Percentiles rank a stretch among this genome's conserved stretches.
Evolutionary conservation across 2,329 filamentous ascomycete species (phyloP).

Genomic region (Hypoxylon sp.): DNA sequence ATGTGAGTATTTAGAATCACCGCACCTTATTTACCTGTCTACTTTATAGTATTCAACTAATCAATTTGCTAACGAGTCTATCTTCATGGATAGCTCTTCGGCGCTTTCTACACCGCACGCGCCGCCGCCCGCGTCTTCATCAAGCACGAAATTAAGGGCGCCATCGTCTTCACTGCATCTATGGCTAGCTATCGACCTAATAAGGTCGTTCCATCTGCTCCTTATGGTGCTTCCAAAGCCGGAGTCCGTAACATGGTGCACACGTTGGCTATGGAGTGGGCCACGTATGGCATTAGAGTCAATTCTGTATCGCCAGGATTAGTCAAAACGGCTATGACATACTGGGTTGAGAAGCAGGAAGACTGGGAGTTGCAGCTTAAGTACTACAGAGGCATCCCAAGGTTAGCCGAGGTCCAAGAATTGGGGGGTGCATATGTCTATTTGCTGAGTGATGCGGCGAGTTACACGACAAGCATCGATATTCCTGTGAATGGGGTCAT

Average conservation of each 20-base stretch:
- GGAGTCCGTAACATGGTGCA: slow-evolving; percentile 8
- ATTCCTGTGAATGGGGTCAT: slow-evolving; percentile 4
- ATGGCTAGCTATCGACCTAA: slow-evolving; percentile 7
- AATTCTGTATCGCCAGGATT: slow-evolving; percentile 4
- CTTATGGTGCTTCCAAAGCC: slow-evolving; percentile 1
- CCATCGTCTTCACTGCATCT: slow-evolving; percentile 5
- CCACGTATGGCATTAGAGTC: slow-evolving; percentile 1
- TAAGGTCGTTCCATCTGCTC: slow-evolving; percentile 9
- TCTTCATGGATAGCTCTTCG: not conserved
- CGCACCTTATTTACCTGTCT: no score
- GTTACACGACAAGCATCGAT: slow-evolving; percentile 12
- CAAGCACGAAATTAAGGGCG: not conserved
- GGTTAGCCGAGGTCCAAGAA: slow-evolving; percentile 6
- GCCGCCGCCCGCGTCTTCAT: slow-evolving; percentile 4
- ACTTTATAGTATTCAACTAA: no score
- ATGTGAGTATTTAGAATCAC: not conserved
- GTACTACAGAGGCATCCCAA: slow-evolving; percentile 3
- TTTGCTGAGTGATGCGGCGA: slow-evolving; percentile 9
- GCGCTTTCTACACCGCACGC: slow-evolving; percentile 5
- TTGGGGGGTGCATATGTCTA: slow-evolving; percentile 3
- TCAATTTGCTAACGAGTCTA: no score
- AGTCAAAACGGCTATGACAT: slow-evolving; percentile 2
- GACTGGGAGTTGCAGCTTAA: slow-evolving; percentile 3
- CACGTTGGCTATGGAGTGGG: slow-evolving; percentile 11
- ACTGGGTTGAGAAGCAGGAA: not conserved